Evolutionary conservation across 495 filamentous ascomycete genomes (phyloP), one percentile per base, ranked within the genome.

Genomic region (Trichoderma asperelloides): DNA sequence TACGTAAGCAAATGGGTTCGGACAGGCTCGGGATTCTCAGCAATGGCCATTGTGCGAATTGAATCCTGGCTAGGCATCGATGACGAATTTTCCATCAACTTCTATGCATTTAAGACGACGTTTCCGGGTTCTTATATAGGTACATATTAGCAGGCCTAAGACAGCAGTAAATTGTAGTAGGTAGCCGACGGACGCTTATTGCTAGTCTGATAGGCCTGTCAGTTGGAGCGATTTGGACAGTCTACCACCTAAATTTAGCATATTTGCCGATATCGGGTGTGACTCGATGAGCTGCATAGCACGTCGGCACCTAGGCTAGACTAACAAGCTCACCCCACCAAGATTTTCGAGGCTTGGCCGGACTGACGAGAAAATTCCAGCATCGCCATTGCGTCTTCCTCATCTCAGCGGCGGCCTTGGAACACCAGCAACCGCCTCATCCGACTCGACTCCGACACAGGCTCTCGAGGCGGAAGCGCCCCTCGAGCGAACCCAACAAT

Each of bases 241-340:
- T 47, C 43, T 47, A 47, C 43, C 11, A 47, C 21, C 49, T 25
- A 57, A 25, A 57, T 25, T 57, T 57, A 57, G 49, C 23, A 47
- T 47, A 47, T 47, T n/a, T 47, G 43, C 55, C 55, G 55, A 60
- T 60, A 60, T 60, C 55, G 55, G 55, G 27, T 28, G 55, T 60
- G 55, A 30, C 25, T 30, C 55, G 55, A 60, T 60, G 55, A 60
- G 55, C 55, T 60, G 55, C 55, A 30, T 60, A 25, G 5, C 33
- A 8, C n/a, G n/a, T n/a, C n/a, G n/a, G n/a, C n/a, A 33, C 33
- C 5, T 37, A 37, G 33, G 9, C 33, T 37, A 37, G 9, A 4
- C 33, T 37, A 16, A 12, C 13, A 28, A 60, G 25, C 23, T 15
- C 25, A 28, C 55, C 16, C 55, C 55, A 60, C 43, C n/a, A 57